Conservation (phyloP, 1,284 basidiomycete species). For the Peniophora sp. region DNA sequence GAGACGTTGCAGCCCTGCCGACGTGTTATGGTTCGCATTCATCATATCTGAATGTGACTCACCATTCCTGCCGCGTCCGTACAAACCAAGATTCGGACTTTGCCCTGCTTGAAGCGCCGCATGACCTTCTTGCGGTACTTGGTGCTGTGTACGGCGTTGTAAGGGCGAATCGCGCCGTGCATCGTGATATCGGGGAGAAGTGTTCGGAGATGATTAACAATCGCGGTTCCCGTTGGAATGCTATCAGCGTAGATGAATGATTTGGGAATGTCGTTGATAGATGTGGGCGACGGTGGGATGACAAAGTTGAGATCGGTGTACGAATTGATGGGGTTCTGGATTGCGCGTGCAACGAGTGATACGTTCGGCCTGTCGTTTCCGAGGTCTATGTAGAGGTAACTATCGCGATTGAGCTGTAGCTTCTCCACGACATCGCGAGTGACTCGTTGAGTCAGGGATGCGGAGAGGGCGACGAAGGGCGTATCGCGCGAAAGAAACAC, state of each 20-base stretch:
- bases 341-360: slow-evolving; percentile 27
- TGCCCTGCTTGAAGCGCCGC: slow-evolving; percentile 9
- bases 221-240: slow-evolving; percentile 12
- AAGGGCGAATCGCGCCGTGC: slow-evolving; percentile 10
- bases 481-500: slow-evolving; percentile 24
- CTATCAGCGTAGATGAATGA: slow-evolving; percentile 17
- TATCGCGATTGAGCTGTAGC: slow-evolving; percentile 19
- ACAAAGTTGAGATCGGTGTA: slow-evolving; percentile 30
- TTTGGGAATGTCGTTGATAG: background rate
- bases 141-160: slow-evolving; percentile 12
- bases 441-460: slow-evolving; percentile 26
- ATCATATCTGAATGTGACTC: background rate
- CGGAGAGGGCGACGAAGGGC: slow-evolving; percentile 29
- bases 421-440: slow-evolving; percentile 22
- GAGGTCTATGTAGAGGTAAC: slow-evolving; percentile 16
- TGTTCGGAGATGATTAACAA: slow-evolving; percentile 12
- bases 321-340: slow-evolving; percentile 26
- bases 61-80: slow-evolving; percentile 27
- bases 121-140: slow-evolving; percentile 12
- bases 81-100: slow-evolving; percentile 14
- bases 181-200: background rate
- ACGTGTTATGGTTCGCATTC: too few species aligned
- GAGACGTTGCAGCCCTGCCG: slow-evolving; percentile 17
- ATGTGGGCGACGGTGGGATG: slow-evolving; percentile 12
- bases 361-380: slow-evolving; percentile 33